These are phyloP conservation scores for Rubia peregrina DNA, from an alignment of 305 asterid species.

Conservation along the genomic window DNA sequence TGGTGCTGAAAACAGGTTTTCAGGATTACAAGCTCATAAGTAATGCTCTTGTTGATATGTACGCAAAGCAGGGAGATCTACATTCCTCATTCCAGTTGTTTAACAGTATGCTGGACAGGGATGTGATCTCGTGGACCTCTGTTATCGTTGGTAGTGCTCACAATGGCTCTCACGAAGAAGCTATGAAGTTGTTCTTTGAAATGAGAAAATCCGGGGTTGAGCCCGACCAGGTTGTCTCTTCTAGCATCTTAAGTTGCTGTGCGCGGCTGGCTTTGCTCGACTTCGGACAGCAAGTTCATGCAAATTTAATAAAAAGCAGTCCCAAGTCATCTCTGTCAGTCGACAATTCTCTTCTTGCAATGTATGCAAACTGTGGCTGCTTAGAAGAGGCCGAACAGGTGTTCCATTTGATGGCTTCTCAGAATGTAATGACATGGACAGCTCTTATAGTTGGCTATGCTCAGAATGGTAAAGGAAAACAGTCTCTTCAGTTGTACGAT, in stretches of 20 bases:
- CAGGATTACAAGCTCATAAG: constrained; percentile 37
- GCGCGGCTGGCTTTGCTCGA: constrained; percentile 61
- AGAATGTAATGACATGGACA: constrained; percentile 79
- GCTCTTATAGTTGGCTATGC: constrained; percentile 71
- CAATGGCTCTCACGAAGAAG: constrained; percentile 47
- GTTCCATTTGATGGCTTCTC: constrained; percentile 44
- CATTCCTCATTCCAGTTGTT: constrained; percentile 39
- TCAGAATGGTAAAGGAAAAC: constrained; percentile 54
- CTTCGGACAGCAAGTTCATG: constrained; percentile 72
- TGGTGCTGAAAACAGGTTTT: constrained; percentile 62
- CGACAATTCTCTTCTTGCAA: constrained; percentile 57
- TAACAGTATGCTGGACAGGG: constrained; percentile 40
- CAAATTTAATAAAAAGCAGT: constrained; percentile 39
- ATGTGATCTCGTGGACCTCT: constrained; percentile 90
- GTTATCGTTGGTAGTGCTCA: constrained; percentile 66
- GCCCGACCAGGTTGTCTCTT: constrained; percentile 47
- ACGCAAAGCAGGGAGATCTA: constrained; percentile 54
- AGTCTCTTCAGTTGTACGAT: constrained; percentile 43
- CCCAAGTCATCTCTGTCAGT: constrained; percentile 44
- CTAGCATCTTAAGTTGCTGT: constrained; percentile 67
- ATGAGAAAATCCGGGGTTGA: constrained; percentile 45
- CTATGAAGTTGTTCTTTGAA: constrained; percentile 44
- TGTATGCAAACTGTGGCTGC: constrained; percentile 73
- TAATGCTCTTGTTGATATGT: constrained; percentile 83
- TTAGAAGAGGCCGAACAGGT: constrained; percentile 44